phyloP scores from a whole-genome alignment of 352 stramenopile genomes.

The Globisporangium paddicum region DNA sequence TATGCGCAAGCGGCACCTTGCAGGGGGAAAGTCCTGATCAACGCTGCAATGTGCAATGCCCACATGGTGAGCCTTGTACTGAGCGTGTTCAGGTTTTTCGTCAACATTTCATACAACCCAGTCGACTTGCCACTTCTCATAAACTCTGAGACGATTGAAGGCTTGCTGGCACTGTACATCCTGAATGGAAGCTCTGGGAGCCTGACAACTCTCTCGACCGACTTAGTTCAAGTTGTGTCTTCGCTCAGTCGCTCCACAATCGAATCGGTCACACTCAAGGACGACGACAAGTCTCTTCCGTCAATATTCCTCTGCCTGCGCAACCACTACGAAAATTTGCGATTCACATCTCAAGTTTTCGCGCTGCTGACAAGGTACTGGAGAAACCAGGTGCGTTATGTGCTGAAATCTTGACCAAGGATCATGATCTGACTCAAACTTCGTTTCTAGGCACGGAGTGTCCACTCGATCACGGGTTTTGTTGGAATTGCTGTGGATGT shows the following conservation, averaged over 20 bases:
- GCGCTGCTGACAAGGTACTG: slow-evolving; percentile 50
- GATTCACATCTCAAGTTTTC: slow-evolving; percentile 53
- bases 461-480: slow-evolving; percentile 46
- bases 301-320: slow-evolving; percentile 65
- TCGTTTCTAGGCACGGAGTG: slow-evolving; percentile 20
- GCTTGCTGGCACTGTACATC: slow-evolving; percentile 53
- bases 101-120: slow-evolving; percentile 42
- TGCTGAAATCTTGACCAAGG: background rate
- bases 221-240: slow-evolving; percentile 44
- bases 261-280: slow-evolving; percentile 34
- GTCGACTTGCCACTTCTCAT: slow-evolving; percentile 42
- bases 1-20: slow-evolving; percentile 36
- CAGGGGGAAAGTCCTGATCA: slow-evolving; percentile 35
- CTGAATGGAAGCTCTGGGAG: slow-evolving; percentile 22
- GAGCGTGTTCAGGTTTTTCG: slow-evolving; percentile 52
- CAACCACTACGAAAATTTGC: slow-evolving; percentile 33
- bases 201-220: slow-evolving; percentile 25
- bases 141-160: slow-evolving; percentile 52
- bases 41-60: slow-evolving; percentile 25
- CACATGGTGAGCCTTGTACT: slow-evolving; percentile 28
- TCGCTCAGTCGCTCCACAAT: slow-evolving; percentile 34
- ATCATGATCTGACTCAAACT: background rate
- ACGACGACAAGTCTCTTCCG: slow-evolving; percentile 48
- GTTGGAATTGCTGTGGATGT: slow-evolving; percentile 55
- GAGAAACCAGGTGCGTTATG: slow-evolving; percentile 23